phyloP scores from a whole-genome alignment of 2,329 filamentous ascomycete species.

The Clathrospora elynae region DNA sequence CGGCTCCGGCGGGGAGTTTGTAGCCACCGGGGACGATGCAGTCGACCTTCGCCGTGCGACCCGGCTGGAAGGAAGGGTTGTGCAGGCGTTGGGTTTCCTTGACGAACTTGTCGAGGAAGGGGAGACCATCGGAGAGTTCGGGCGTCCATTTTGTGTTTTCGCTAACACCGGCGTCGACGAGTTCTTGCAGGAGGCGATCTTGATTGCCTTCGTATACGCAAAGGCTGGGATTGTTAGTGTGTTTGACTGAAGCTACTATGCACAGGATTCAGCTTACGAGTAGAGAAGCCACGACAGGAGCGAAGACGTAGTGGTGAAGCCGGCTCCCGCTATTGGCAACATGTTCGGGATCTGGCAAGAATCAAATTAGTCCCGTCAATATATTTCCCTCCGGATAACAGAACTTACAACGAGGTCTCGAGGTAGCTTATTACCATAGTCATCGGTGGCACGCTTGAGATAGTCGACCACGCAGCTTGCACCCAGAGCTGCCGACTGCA shows the following conservation, averaged over 20 bases:
- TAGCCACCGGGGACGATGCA: conserved; percentile 65
- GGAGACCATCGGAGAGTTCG: conserved; percentile 24
- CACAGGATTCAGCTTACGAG: neutral
- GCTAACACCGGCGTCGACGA: conserved; percentile 24
- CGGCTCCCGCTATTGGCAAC: conserved; percentile 17
- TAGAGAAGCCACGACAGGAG: conserved; percentile 31
- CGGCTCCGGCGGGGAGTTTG: conserved; percentile 57
- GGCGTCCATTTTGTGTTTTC: conserved; percentile 26
- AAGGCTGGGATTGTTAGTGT: too few species aligned
- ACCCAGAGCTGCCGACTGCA: conserved; percentile 46
- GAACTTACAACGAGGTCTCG: conserved; percentile 15
- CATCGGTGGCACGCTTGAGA: conserved; percentile 27
- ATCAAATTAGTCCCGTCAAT: too few species aligned
- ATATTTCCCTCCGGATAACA: too few species aligned
- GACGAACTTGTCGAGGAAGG: conserved; percentile 28
- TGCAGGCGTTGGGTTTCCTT: conserved; percentile 31
- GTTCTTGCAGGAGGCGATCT: conserved; percentile 28
- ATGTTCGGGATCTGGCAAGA: conserved; percentile 25
- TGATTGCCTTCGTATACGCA: conserved; percentile 26
- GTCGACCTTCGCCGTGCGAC: conserved; percentile 61
- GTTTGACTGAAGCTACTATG: neutral
- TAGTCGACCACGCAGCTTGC: conserved; percentile 36
- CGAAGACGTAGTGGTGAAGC: conserved; percentile 30
- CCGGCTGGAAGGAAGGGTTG: conserved; percentile 49
- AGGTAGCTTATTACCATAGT: conserved; percentile 29